A percentile compares a stretch with the other conserved stretches of the same genome.
These are phyloP conservation scores for Aspergillus caelatus DNA, from an alignment of 2,329 filamentous ascomycete species.

Conservation along the genomic window DNA sequence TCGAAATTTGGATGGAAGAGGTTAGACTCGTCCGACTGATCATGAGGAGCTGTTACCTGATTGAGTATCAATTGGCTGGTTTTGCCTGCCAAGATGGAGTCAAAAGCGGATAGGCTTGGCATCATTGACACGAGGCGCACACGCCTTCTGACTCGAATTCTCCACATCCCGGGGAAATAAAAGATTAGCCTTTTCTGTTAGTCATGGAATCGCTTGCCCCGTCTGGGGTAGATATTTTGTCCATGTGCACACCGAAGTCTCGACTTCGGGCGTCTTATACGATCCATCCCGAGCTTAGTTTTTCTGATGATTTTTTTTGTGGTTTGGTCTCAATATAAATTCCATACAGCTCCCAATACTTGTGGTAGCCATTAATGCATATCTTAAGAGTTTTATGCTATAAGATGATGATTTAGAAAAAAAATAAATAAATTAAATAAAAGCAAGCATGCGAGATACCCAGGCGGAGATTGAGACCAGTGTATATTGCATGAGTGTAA, in stretches of 20 bases:
- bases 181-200: constrained; percentile 12
- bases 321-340: background rate
- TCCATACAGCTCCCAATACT: too few relatives aligned
- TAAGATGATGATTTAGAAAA: too few relatives aligned
- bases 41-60: background rate
- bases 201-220: constrained; percentile 7
- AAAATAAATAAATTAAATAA: too few relatives aligned
- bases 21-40: background rate
- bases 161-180: background rate
- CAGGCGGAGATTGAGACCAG: background rate
- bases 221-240: background rate
- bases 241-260: too few relatives aligned
- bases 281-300: background rate
- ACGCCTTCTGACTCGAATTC: background rate
- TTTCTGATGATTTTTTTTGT: background rate
- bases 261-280: too few relatives aligned
- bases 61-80: background rate
- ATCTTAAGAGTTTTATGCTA: too few relatives aligned
- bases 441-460: background rate
- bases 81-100: background rate
- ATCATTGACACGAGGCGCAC: background rate
- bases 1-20: background rate
- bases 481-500: background rate
- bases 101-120: constrained; percentile 9
- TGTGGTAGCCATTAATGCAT: too few relatives aligned